phyloP scores from a whole-genome alignment of 768 basidiomycete genomes.

The Crepidotus variabilis region DNA sequence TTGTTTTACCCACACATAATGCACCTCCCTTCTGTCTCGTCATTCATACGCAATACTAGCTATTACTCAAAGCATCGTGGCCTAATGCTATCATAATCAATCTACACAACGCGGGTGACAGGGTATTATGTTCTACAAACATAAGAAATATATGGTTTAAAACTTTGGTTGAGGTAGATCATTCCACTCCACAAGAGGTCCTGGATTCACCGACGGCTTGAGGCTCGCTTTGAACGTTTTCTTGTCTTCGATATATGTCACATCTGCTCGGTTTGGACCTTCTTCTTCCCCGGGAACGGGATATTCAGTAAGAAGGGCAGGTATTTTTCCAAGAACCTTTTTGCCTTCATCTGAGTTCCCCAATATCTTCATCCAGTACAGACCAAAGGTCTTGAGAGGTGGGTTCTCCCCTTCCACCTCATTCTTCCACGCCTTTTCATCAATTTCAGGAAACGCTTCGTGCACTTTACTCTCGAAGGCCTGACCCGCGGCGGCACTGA shows the following conservation, averaged over 20 bases:
- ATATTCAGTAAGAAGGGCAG: constrained; percentile 50
- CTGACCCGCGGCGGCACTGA: constrained; percentile 61
- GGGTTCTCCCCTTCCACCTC: constrained; percentile 56
- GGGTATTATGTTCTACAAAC: background rate
- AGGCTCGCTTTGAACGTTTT: constrained; percentile 63
- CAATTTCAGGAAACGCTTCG: constrained; percentile 42
- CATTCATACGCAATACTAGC: constrained; percentile 12
- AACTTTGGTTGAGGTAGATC: constrained; percentile 63
- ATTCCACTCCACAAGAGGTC: constrained; percentile 69
- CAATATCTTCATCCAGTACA: constrained; percentile 56
- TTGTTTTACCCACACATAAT: background rate
- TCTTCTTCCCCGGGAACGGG: constrained; percentile 53
- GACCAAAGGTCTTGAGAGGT: constrained; percentile 52
- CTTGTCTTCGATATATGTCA: constrained; percentile 62
- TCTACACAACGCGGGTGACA: background rate
- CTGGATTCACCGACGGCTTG: constrained; percentile 49
- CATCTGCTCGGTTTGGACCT: constrained; percentile 41
- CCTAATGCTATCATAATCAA: background rate
- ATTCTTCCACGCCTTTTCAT: constrained; percentile 48
- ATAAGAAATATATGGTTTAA: constrained; percentile 23
- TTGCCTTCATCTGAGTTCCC: constrained; percentile 32
- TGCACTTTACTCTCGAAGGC: constrained; percentile 57
- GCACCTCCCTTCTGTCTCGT: constrained; percentile 10
- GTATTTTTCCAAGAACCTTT: constrained; percentile 51
- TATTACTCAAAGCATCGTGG: constrained; percentile 1